Evolutionary conservation across 768 basidiomycete genomes (phyloP), one percentile per base, ranked within the genome.

Genomic region (Mycena polygramma): DNA sequence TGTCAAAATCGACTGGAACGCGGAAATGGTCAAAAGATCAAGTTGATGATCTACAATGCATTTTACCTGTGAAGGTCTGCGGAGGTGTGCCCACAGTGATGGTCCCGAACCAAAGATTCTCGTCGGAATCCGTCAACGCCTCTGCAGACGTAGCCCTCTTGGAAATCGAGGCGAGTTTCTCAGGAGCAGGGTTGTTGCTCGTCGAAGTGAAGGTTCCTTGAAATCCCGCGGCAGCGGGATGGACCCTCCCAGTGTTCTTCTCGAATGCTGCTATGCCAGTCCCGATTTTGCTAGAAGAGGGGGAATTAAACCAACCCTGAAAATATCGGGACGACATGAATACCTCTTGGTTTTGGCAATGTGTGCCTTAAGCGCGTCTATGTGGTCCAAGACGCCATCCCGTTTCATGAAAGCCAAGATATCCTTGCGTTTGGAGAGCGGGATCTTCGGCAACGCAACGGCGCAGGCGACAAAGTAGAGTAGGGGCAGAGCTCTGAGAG

Each of bases 1-100:
- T 88, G 72, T 88, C 88, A 66, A 88, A 86, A 73, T 87, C 85
- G 51, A 88, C 86, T 85, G 62, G 24, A 67, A 48, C 22, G 63
- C 19, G 49, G 37, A 26, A 19, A 26, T 68, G 24, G 51, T 61
- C 48, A 57, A 57, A 30, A 30, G 30, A 30, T 30, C 30, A 30
- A 30, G 30, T 30, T 6, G 30, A 6, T 30, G 30, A 6, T 30
- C 30, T 30, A 30, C 30, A 30, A 30, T 30, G 30, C 30, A 30
- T 30, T 30, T 73, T 72, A 86, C 84, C 87, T 71, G 78, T 81
- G 73, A 83, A 88, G 17, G 69, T 73, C 69, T 77, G 75, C 7
- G 84, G 77, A n/a, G 88, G 88, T 11, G 83, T 87, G 10, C 88
- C 88, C 20, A 88, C 83, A 4, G 69, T 66, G 53, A 71, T 62